Evolutionary conservation across 495 filamentous ascomycete genomes (phyloP).

Genomic region (Neurospora sp.): DNA sequence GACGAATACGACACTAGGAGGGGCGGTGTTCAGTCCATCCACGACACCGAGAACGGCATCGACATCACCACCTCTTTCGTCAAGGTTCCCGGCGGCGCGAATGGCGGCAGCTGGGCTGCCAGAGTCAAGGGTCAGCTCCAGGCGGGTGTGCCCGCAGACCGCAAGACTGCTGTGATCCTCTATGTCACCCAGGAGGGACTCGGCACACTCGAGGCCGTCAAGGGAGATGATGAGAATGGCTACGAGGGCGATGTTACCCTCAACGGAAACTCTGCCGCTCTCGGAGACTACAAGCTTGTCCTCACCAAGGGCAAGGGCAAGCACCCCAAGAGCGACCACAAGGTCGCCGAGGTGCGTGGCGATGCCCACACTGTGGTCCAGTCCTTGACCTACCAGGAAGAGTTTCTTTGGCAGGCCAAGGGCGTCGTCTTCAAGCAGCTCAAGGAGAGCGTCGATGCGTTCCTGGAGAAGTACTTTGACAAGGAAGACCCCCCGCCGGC

Average conservation of each 20-base stretch:
- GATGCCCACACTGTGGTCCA: slow-evolving; percentile 69
- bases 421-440: slow-evolving; percentile 65
- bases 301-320: slow-evolving; percentile 59
- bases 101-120: slow-evolving; percentile 88
- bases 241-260: slow-evolving; percentile 61
- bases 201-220: slow-evolving; percentile 45
- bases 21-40: slow-evolving; percentile 81
- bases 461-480: slow-evolving; percentile 57
- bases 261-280: slow-evolving; percentile 56
- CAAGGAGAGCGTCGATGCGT: slow-evolving; percentile 62
- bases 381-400: slow-evolving; percentile 54
- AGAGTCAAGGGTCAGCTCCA: slow-evolving; percentile 75
- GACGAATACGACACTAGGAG: slow-evolving; percentile 84
- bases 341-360: slow-evolving; percentile 50
- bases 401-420: slow-evolving; percentile 81
- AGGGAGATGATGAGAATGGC: slow-evolving; percentile 43
- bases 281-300: slow-evolving; percentile 79
- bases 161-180: slow-evolving; percentile 71
- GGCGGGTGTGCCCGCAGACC: slow-evolving; percentile 47
- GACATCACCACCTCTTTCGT: slow-evolving; percentile 89
- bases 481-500: slow-evolving; percentile 67
- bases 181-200: slow-evolving; percentile 73
- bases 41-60: slow-evolving; percentile 75
- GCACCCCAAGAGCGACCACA: slow-evolving; percentile 50
- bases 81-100: slow-evolving; percentile 77